Conservation (phyloP, 2,329 filamentous ascomycete genomes). For the Xylaria sp. region DNA sequence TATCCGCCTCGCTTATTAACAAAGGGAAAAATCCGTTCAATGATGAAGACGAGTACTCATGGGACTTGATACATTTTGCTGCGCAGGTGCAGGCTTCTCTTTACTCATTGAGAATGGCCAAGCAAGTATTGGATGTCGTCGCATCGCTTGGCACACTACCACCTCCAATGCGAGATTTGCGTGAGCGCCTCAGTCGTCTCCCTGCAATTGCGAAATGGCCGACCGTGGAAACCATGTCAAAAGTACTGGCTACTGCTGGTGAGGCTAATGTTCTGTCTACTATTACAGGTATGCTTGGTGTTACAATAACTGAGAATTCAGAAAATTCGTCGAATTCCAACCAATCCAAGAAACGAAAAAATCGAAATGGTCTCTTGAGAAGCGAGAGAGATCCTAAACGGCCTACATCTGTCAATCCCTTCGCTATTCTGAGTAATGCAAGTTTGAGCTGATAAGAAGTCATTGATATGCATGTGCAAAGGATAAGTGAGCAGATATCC, state of each 20-base stretch:
- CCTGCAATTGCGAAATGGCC: conserved; percentile 46
- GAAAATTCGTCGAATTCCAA: not conserved
- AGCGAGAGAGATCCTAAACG: conserved; percentile 25
- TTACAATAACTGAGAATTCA: conserved; percentile 22
- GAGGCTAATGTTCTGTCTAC: conserved; percentile 29
- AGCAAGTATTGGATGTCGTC: conserved; percentile 58
- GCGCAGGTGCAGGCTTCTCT: conserved; percentile 69
- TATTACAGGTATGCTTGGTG: conserved; percentile 39
- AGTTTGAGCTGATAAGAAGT: conserved; percentile 16
- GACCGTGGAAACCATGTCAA: conserved; percentile 39
- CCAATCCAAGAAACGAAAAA: conserved; percentile 33
- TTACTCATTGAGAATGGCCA: conserved; percentile 69
- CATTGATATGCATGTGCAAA: not conserved
- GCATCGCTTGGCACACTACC: conserved; percentile 33
- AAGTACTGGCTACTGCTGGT: conserved; percentile 30
- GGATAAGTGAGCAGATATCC: not conserved
- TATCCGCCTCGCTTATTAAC: conserved; percentile 48
- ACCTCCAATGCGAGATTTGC: conserved; percentile 35
- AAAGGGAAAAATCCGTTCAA: conserved; percentile 44
- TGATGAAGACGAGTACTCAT: conserved; percentile 54
- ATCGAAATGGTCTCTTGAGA: conserved; percentile 14
- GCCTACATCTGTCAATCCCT: conserved; percentile 42
- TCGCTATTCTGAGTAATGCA: conserved; percentile 39
- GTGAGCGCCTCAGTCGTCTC: conserved; percentile 35
- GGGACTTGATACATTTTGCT: conserved; percentile 69